A percentile compares a stretch with the other conserved stretches of the same genome.
Conservation (phyloP, 2,329 filamentous ascomycete genomes). For the Corniculantispora saksenae region DNA sequence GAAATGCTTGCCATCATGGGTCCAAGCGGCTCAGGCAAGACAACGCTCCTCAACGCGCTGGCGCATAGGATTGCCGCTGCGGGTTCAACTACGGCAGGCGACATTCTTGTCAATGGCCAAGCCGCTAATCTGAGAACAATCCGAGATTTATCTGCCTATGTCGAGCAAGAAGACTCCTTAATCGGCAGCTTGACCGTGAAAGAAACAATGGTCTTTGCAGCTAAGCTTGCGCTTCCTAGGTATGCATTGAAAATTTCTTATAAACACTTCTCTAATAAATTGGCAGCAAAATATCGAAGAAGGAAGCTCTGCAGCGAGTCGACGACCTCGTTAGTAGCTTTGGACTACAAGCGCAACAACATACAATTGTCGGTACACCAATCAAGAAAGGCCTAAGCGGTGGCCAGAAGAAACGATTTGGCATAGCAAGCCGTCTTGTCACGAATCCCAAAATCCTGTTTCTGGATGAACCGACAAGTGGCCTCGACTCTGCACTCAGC, state of each 20-base stretch:
- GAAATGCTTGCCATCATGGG: conserved; percentile 82
- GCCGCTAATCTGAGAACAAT: conserved; percentile 56
- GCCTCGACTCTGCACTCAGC: conserved; percentile 76
- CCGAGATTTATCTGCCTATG: conserved; percentile 70
- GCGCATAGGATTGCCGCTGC: conserved; percentile 58
- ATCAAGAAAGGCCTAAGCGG: conserved; percentile 82
- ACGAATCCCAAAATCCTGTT: conserved; percentile 80
- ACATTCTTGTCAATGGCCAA: conserved; percentile 63
- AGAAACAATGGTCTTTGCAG: conserved; percentile 79
- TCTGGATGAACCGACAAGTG: conserved; percentile 81
- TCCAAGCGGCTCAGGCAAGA: conserved; percentile 73
- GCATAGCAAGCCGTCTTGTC: conserved; percentile 78
- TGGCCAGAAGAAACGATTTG: conserved; percentile 79
- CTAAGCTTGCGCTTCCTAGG: conserved; percentile 55
- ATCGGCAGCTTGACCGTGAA: conserved; percentile 78
- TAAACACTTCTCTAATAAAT: background rate
- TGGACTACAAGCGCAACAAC: conserved; percentile 67
- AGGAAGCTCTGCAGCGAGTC: conserved; percentile 63
- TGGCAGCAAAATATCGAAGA: conserved; percentile 40
- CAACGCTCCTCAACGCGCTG: conserved; percentile 78
- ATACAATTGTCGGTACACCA: conserved; percentile 77
- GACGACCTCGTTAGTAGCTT: conserved; percentile 69
- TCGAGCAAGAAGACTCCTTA: conserved; percentile 85
- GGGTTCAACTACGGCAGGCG: conserved; percentile 45
- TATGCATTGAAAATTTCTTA: background rate